Conservation (phyloP, 2,329 filamentous ascomycete genomes). For the Aspergillus viridinutans region DNA sequence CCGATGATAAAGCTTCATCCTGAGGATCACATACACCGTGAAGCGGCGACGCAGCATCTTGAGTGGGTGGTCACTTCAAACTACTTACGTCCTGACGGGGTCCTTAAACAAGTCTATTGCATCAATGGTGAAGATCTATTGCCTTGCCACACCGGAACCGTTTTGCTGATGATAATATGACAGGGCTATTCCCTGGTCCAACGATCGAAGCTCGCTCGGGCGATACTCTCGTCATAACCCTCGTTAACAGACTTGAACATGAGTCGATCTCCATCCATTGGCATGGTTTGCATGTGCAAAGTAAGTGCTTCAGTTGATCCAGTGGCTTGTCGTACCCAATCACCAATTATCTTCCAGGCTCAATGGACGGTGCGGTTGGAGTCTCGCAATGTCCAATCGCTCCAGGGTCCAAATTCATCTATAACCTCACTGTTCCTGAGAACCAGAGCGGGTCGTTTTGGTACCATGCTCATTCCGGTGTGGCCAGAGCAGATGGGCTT, state of each 20-base stretch:
- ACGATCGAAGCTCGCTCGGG: slow-evolving; percentile 47
- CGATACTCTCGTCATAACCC: slow-evolving; percentile 42
- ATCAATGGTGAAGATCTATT: slow-evolving; percentile 43
- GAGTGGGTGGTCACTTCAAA: slow-evolving; percentile 42
- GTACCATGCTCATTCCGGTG: slow-evolving; percentile 47
- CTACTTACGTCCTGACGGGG: slow-evolving; percentile 46
- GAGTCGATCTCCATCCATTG: slow-evolving; percentile 45
- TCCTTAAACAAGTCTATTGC: slow-evolving; percentile 47
- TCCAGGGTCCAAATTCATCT: slow-evolving; percentile 50
- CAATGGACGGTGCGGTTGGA: slow-evolving; percentile 65
- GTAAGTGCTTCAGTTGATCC: slow-evolving; percentile 16
- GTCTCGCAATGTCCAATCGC: slow-evolving; percentile 65
- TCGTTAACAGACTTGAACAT: slow-evolving; percentile 38
- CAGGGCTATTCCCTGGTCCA: slow-evolving; percentile 46
- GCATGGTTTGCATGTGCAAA: slow-evolving; percentile 45
- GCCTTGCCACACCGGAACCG: neutral
- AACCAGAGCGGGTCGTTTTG: slow-evolving; percentile 46
- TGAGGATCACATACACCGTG: slow-evolving; percentile 39
- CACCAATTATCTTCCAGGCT: slow-evolving; percentile 15
- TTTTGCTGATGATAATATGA: neutral
- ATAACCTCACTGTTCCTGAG: slow-evolving; percentile 37
- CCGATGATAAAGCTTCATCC: slow-evolving; percentile 37
- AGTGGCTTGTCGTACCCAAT: neutral
- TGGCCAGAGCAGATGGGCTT: slow-evolving; percentile 44
- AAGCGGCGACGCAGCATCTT: slow-evolving; percentile 28